Base-by-base conservation (phyloP, 2,329 filamentous ascomycete genomes). In the Colletotrichum sansevieriae region DNA sequence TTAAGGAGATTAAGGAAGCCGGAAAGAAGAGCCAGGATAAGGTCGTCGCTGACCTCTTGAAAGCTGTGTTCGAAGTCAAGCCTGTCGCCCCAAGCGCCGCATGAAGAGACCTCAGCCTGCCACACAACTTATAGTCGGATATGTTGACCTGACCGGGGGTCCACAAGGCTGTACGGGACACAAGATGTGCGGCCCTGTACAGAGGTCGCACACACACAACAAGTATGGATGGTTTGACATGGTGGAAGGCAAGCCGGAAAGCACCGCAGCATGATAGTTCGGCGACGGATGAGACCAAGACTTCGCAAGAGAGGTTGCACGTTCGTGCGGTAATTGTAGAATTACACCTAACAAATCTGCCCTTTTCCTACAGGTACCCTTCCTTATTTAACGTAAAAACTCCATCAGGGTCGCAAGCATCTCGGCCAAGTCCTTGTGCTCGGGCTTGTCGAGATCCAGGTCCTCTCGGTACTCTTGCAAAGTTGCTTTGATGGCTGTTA, bases 61-160 rank as follows among this genome's bases (percentile, higher is more conserved):
- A 88, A 72, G 93, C 93, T n/a, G 93, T 98, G 43, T 91, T 93
- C 73, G 90, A 95, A 72, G 91, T 95, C 71, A 90, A 94, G 80
- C 92, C 95, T 13, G 87, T 92, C 71, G 73, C 85, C 13, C 83
- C 83, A 7, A 72, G 75, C 18, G 73, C 73, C 59, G 74, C 74
- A 41, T 75, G 57, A 70, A 18, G 18, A 11, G 13, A 29, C 13
- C 18, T 13, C 47, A 41, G 39, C 15, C 25, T 51, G 35, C 12
- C 51, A 20, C 35, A 25, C 51, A 35, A 25, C 61, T 59, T 43
- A 41, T 29, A 22, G 33, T 22, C n/a, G 43, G 41, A 43, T 20
- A 65, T n/a, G 9, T 43, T 12, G 35, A 13, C n/a, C 65, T 25
- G 18, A 51, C 3, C 25, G 33, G 8, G 58, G 12, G 22, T 22